phyloP scores from a whole-genome alignment of 371 early-diverging fungal genomes.

The Actinomortierella wolfii region DNA sequence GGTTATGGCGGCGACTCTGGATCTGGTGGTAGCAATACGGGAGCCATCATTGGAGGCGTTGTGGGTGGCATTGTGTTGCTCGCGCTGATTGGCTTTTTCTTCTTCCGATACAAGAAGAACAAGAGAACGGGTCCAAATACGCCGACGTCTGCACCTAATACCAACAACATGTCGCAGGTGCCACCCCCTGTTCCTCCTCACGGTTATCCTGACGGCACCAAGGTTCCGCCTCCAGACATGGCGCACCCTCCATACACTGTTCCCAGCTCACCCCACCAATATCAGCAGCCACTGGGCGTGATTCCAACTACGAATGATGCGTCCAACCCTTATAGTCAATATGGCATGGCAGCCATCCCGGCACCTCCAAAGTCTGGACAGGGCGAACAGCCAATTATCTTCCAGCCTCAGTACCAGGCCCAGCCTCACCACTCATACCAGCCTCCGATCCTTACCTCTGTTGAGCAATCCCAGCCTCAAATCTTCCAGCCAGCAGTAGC shows the following conservation, averaged over 20 bases:
- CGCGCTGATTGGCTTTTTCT: slow-evolving; percentile 25
- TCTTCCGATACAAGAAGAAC: slow-evolving; percentile 12
- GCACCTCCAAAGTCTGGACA: neutral
- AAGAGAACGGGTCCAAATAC: no score
- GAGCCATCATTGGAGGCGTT: slow-evolving; percentile 36
- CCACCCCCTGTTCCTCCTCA: neutral
- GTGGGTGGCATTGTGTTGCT: slow-evolving; percentile 27
- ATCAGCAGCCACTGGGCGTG: slow-evolving; percentile 2
- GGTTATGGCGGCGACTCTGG: neutral
- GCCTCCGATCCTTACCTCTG: slow-evolving; percentile 16
- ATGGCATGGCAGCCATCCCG: neutral
- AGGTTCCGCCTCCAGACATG: neutral
- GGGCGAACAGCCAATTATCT: slow-evolving; percentile 7
- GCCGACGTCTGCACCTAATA: slow-evolving; percentile 7
- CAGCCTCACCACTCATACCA: slow-evolving; percentile 9
- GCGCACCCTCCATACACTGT: neutral
- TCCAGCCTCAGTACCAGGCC: slow-evolving; percentile 18
- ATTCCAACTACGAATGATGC: no score
- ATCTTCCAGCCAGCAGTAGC: slow-evolving; percentile 45
- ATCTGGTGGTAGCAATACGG: slow-evolving; percentile 2
- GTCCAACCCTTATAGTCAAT: neutral
- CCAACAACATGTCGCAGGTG: neutral
- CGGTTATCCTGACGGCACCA: neutral
- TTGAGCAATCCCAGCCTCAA: slow-evolving; percentile 7
- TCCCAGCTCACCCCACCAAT: slow-evolving; percentile 2